Percentiles rank a stretch among this genome's conserved stretches.
Conservation (phyloP, 2,329 filamentous ascomycete species). For the Xylaria sp. region DNA sequence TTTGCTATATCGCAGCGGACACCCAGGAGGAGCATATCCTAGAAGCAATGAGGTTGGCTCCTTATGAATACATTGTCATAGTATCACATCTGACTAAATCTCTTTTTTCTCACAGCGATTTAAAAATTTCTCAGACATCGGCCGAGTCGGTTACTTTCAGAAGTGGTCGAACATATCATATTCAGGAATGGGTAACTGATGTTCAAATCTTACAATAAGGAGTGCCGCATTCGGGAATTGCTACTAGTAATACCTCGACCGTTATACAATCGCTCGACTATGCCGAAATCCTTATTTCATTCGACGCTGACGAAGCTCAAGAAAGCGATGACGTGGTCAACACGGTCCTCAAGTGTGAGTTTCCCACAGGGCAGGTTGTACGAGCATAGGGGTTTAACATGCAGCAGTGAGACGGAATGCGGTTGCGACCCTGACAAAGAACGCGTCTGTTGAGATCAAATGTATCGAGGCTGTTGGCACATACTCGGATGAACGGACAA, state of each 20-base stretch:
- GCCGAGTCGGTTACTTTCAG: conserved; percentile 36
- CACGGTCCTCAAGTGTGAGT: conserved; percentile 34
- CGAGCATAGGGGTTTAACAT: background rate
- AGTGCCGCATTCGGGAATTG: background rate
- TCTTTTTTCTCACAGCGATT: conserved; percentile 24
- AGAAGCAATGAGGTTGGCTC: conserved; percentile 27
- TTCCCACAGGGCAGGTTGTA: background rate
- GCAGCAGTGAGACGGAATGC: conserved; percentile 26
- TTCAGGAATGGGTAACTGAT: conserved; percentile 36
- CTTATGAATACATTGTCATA: background rate
- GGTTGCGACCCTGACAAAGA: conserved; percentile 4
- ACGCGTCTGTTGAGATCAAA: conserved; percentile 21
- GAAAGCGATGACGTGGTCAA: conserved; percentile 24
- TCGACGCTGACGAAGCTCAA: conserved; percentile 21
- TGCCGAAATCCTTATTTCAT: conserved; percentile 37
- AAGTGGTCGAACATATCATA: conserved; percentile 16
- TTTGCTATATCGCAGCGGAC: conserved; percentile 33
- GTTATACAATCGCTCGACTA: conserved; percentile 31
- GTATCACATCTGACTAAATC: background rate
- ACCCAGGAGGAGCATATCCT: conserved; percentile 34
- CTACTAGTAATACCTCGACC: background rate
- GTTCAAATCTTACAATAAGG: conserved; percentile 36
- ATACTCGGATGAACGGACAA: conserved; percentile 21
- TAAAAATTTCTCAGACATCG: conserved; percentile 33
- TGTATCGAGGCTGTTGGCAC: conserved; percentile 26